Evolutionary conservation across 306 rosid genomes (phyloP).

Genomic region (Acacia crassicarpa): DNA sequence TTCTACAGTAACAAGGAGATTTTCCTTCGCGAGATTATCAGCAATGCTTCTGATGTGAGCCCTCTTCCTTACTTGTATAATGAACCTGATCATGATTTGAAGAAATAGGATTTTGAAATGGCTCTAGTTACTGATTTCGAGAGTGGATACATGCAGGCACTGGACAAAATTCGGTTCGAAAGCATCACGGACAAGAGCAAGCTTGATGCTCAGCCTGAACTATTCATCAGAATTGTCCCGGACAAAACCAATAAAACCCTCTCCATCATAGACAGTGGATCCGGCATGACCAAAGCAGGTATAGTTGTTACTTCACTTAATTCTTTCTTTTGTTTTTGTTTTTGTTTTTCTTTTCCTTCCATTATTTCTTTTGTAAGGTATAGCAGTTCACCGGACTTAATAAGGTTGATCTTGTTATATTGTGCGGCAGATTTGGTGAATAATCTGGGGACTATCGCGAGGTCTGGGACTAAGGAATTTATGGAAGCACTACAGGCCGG

Average conservation of each 20-base stretch:
- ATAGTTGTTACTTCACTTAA: background rate
- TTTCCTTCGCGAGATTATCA: slow-evolving; percentile 62
- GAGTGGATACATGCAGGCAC: slow-evolving; percentile 37
- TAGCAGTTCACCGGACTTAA: background rate
- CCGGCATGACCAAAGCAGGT: slow-evolving; percentile 74
- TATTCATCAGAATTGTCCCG: slow-evolving; percentile 60
- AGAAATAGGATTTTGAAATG: background rate
- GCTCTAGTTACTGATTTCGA: background rate
- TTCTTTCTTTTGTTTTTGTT: background rate
- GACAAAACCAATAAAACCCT: slow-evolving; percentile 56
- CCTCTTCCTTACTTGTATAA: background rate
- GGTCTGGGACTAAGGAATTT: slow-evolving; percentile 67
- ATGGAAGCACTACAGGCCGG: slow-evolving; percentile 69
- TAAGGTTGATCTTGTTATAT: background rate
- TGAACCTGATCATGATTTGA: background rate
- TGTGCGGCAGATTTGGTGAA: slow-evolving; percentile 53
- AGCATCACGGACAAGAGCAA: slow-evolving; percentile 58
- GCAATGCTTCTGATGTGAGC: slow-evolving; percentile 60
- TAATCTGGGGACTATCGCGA: slow-evolving; percentile 65
- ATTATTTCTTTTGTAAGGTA: too few species aligned
- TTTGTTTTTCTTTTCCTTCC: background rate
- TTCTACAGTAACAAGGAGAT: slow-evolving; percentile 72
- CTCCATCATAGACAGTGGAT: slow-evolving; percentile 56
- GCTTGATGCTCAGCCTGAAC: slow-evolving; percentile 62
- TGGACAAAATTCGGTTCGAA: slow-evolving; percentile 63